These are phyloP conservation scores for Hypoxylon rubiginosum DNA, from an alignment of 2,329 filamentous ascomycete species.

Conservation along the genomic window DNA sequence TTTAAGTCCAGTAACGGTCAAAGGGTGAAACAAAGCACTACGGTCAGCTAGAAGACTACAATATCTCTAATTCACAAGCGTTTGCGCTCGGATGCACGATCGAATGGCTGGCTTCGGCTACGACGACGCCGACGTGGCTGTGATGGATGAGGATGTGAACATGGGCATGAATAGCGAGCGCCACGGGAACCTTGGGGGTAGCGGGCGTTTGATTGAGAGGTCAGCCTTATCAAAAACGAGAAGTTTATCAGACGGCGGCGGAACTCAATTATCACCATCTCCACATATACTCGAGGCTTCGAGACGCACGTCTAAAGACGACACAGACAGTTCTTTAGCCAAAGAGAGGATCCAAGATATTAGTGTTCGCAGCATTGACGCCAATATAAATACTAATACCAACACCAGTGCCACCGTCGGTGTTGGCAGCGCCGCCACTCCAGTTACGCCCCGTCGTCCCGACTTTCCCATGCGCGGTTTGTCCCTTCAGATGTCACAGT, in stretches of 20 bases:
- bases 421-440: conserved; percentile 52
- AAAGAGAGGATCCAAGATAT: conserved; percentile 49
- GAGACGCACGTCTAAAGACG: conserved; percentile 74
- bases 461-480: conserved; percentile 74
- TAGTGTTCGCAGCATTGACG: neutral
- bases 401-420: conserved; percentile 9
- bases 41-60: neutral
- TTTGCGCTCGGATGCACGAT: conserved; percentile 4
- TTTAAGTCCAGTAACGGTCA: neutral
- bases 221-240: conserved; percentile 67
- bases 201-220: conserved; percentile 24
- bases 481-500: conserved; percentile 77
- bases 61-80: conserved; percentile 4
- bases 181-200: conserved; percentile 21
- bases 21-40: neutral
- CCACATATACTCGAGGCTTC: conserved; percentile 68
- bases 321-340: conserved; percentile 74
- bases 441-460: conserved; percentile 80
- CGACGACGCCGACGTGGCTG: conserved; percentile 47
- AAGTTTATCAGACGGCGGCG: conserved; percentile 74
- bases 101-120: conserved; percentile 44
- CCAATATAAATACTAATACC: no score
- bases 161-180: conserved; percentile 19
- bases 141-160: conserved; percentile 50
- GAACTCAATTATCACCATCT: conserved; percentile 70